These are phyloP conservation scores for Aspergillus flavus DNA, from an alignment of 2,329 filamentous ascomycete species.

Conservation along the genomic window DNA sequence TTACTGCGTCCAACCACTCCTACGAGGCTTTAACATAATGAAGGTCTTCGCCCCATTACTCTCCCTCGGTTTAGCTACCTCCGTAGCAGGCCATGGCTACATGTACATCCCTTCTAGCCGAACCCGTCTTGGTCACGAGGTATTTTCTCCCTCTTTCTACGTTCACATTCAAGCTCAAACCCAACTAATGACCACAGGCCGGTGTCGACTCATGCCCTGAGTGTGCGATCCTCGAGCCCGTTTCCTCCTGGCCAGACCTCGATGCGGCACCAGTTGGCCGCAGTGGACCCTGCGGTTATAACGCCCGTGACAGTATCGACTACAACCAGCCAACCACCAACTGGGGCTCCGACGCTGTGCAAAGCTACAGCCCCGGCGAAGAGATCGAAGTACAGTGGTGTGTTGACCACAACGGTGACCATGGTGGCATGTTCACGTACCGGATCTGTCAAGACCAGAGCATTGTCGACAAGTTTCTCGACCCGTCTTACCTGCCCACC, in stretches of 20 bases:
- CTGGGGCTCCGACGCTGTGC: slow-evolving; percentile 51
- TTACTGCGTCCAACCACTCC: neutral
- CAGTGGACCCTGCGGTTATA: slow-evolving; percentile 58
- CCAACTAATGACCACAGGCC: slow-evolving; percentile 28
- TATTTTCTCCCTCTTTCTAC: slow-evolving; percentile 24
- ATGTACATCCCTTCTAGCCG: slow-evolving; percentile 49
- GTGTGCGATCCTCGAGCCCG: slow-evolving; percentile 58
- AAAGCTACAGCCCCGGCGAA: slow-evolving; percentile 51
- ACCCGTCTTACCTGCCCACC: slow-evolving; percentile 52
- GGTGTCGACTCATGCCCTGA: slow-evolving; percentile 57
- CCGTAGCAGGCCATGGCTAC: slow-evolving; percentile 50
- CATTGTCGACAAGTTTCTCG: slow-evolving; percentile 55
- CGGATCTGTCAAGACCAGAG: slow-evolving; percentile 57
- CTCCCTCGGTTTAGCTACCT: slow-evolving; percentile 15
- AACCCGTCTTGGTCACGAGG: slow-evolving; percentile 49
- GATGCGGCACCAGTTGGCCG: slow-evolving; percentile 50
- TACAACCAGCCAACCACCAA: slow-evolving; percentile 52
- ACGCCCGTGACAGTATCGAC: slow-evolving; percentile 56
- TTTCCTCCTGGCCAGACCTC: slow-evolving; percentile 54
- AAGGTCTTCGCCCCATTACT: neutral
- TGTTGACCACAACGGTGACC: slow-evolving; percentile 59
- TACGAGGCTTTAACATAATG: neutral
- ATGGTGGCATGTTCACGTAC: slow-evolving; percentile 60
- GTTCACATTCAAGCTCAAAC: neutral
- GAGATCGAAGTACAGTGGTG: slow-evolving; percentile 58